Evolutionary conservation across 23 red algal genomes (phyloP).

Genomic region (Gracilariopsis chorda): DNA sequence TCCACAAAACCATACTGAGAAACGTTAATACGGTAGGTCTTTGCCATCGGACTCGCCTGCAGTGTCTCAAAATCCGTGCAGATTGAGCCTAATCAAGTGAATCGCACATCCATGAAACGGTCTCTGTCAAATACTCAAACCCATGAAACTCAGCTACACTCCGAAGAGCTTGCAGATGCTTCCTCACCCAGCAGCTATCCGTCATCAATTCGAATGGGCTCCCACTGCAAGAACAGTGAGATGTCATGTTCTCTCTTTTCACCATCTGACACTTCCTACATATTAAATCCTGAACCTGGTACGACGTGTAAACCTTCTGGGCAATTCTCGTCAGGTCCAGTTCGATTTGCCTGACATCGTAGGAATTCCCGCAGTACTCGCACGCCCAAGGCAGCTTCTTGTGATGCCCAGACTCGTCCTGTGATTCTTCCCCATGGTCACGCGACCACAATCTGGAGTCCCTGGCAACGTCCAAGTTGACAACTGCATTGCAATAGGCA

Average conservation of each 20-base stretch:
- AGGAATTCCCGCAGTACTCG: constrained; percentile 58
- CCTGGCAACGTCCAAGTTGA: constrained; percentile 68
- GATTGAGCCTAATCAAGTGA: too few species aligned
- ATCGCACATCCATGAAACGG: constrained; percentile 59
- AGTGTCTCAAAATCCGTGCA: too few species aligned
- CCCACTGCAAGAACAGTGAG: constrained; percentile 59
- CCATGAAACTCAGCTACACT: constrained; percentile 60
- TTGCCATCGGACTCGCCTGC: too few species aligned
- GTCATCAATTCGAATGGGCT: constrained; percentile 26
- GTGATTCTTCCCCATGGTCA: neutral
- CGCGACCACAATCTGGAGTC: constrained; percentile 43
- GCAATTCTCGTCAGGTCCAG: constrained; percentile 46
- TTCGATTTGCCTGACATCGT: constrained; percentile 68
- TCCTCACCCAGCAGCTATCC: neutral
- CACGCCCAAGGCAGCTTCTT: constrained; percentile 53
- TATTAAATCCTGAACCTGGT: constrained; percentile 76
- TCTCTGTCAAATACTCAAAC: constrained; percentile 48
- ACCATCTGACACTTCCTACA: constrained; percentile 67
- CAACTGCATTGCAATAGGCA: constrained; percentile 67
- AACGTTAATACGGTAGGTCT: too few species aligned
- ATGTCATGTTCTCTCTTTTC: constrained; percentile 65
- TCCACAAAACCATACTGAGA: too few species aligned
- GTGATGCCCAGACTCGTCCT: neutral
- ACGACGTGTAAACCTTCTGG: constrained; percentile 55
- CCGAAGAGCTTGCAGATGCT: constrained; percentile 37